phyloP scores from a whole-genome alignment of 208 protist genomes.

The Trypanosoma melophagium region DNA sequence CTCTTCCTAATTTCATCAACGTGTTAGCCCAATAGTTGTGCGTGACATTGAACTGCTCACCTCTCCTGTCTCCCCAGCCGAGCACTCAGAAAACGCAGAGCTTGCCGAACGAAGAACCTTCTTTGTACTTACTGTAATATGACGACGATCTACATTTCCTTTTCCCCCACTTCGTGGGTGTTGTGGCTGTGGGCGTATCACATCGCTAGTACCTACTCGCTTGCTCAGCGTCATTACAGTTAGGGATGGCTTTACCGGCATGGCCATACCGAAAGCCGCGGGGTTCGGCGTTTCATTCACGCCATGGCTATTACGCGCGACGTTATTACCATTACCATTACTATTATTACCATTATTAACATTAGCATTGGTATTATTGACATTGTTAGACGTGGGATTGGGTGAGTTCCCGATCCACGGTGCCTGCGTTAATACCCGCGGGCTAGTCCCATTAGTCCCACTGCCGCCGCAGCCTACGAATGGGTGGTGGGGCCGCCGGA shows the following conservation, averaged over 20 bases:
- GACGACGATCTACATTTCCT: background rate
- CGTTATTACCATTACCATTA: slow-evolving; percentile 9
- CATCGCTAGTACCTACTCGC: slow-evolving; percentile 16
- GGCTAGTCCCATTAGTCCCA: slow-evolving; percentile 7
- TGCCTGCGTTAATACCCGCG: slow-evolving; percentile 7
- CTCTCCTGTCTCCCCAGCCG: slow-evolving; percentile 72
- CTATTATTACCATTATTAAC: background rate
- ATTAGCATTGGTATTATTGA: background rate
- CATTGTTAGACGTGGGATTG: background rate
- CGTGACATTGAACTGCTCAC: slow-evolving; percentile 34
- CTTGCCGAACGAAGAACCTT: slow-evolving; percentile 36
- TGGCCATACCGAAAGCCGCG: background rate
- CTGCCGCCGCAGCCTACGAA: slow-evolving; percentile 20
- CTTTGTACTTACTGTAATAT: slow-evolving; percentile 19
- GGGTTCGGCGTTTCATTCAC: background rate
- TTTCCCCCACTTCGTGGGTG: slow-evolving; percentile 12
- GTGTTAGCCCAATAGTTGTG: slow-evolving; percentile 22
- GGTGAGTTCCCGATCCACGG: slow-evolving; percentile 24
- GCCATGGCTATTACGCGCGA: background rate
- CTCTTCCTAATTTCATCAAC: slow-evolving; percentile 10
- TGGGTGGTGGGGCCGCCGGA: slow-evolving; percentile 25
- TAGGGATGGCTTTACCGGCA: background rate
- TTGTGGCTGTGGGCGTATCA: slow-evolving; percentile 30
- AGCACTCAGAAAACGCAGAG: slow-evolving; percentile 88
- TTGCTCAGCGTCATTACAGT: slow-evolving; percentile 18